These are phyloP conservation scores for Eucalyptus pauciflora DNA, from an alignment of 345 rosid genomes.

Conservation along the genomic window DNA sequence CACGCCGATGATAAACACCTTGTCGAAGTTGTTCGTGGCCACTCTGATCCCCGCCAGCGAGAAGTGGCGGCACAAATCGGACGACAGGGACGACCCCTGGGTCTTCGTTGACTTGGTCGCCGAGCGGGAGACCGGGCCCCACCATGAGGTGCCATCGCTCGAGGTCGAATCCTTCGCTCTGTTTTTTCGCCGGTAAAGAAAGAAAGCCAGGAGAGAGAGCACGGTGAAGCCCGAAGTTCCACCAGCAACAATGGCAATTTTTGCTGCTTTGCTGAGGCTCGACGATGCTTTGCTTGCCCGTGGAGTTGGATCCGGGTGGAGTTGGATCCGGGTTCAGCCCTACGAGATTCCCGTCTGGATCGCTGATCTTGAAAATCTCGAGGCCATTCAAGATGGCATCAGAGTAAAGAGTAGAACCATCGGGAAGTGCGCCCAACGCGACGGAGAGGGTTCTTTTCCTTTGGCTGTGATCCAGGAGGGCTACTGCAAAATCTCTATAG, in stretches of 20 bases:
- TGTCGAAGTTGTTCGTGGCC: too few relatives aligned
- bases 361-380: constrained; percentile 21
- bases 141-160: background rate
- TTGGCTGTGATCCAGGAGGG: background rate
- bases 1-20: too few relatives aligned
- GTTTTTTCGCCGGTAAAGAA: background rate
- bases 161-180: background rate
- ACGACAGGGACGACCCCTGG: too few relatives aligned
- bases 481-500: constrained; percentile 14
- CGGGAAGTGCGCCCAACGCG: constrained; percentile 6
- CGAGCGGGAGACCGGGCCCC: fast-evolving
- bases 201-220: background rate
- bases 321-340: constrained; percentile 12
- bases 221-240: background rate
- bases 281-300: background rate
- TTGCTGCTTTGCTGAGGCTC: background rate
- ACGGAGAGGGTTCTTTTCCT: background rate
- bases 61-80: too few relatives aligned
- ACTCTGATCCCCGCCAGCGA: too few relatives aligned
- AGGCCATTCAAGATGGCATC: constrained; percentile 28
- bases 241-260: background rate
- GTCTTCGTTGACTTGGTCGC: too few relatives aligned
- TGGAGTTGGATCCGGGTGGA: constrained; percentile 1
- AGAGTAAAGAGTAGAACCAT: background rate
- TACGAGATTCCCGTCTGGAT: constrained; percentile 6